A percentile compares a stretch with the other conserved stretches of the same genome.
phyloP scores from a whole-genome alignment of 2,329 filamentous ascomycete species.

The Paecilomyces formosus region DNA sequence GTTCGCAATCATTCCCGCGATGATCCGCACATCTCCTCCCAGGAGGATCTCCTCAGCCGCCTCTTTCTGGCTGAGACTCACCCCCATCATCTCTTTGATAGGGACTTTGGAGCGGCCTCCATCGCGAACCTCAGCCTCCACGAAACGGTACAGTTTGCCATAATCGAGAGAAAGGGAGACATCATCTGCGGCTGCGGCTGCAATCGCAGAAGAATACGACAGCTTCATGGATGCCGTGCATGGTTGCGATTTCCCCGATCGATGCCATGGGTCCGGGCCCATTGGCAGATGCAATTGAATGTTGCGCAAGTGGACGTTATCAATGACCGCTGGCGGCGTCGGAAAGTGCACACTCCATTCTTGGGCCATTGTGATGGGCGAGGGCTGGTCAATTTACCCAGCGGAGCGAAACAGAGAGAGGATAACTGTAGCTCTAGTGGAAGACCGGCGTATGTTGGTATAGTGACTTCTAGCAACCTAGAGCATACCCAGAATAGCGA shows the following conservation, averaged over 20 bases:
- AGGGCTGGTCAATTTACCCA: background rate
- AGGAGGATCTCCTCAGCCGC: constrained; percentile 20
- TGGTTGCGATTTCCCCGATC: constrained; percentile 37
- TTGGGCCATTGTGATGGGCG: constrained; percentile 4
- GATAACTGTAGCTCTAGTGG: background rate
- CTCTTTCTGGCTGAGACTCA: constrained; percentile 10
- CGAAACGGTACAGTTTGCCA: constrained; percentile 38
- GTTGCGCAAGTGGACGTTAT: constrained; percentile 33
- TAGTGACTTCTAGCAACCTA: background rate
- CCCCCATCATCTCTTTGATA: constrained; percentile 20
- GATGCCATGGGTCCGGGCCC: constrained; percentile 41
- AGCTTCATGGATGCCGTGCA: constrained; percentile 36
- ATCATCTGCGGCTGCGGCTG: constrained; percentile 36
- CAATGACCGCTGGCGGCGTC: constrained; percentile 23
- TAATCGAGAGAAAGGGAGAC: constrained; percentile 41
- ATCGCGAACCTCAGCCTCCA: constrained; percentile 27
- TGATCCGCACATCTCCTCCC: constrained; percentile 28
- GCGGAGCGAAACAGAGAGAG: background rate
- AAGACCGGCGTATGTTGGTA: background rate
- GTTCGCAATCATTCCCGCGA: constrained; percentile 26
- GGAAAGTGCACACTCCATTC: constrained; percentile 22
- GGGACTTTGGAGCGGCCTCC: constrained; percentile 15
- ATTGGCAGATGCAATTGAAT: constrained; percentile 37
- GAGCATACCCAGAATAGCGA: background rate
- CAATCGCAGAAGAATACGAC: constrained; percentile 33